Evolutionary conservation across 352 stramenopile genomes (phyloP).

Genomic region (Blastocystis hominis): DNA sequence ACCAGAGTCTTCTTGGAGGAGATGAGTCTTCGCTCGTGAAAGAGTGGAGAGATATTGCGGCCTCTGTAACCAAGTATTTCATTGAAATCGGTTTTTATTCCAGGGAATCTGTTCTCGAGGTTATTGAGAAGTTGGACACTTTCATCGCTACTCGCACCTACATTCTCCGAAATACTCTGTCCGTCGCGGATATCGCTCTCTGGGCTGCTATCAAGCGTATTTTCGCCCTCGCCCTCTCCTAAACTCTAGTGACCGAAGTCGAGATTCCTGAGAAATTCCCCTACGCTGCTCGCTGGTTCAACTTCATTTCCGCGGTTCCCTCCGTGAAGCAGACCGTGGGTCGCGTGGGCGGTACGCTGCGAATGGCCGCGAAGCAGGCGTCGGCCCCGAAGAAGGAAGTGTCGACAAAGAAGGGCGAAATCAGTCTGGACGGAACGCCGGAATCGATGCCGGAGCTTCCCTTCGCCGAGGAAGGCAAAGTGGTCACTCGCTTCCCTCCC

Average conservation of each 20-base stretch:
- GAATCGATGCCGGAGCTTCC: conserved; percentile 72
- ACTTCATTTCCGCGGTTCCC: conserved; percentile 63
- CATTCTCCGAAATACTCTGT: conserved; percentile 80
- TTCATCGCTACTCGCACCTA: conserved; percentile 80
- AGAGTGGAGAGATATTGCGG: conserved; percentile 34
- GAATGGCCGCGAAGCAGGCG: background rate
- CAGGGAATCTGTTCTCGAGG: conserved; percentile 54
- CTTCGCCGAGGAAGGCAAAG: conserved; percentile 82
- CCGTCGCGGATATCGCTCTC: conserved; percentile 85
- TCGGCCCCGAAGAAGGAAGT: conserved; percentile 39
- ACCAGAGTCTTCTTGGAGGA: conserved; percentile 44
- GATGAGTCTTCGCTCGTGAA: conserved; percentile 35
- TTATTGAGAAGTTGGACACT: conserved; percentile 70
- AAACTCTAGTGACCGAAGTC: background rate
- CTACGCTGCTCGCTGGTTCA: conserved; percentile 71
- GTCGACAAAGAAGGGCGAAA: conserved; percentile 66
- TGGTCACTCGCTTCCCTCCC: conserved; percentile 93
- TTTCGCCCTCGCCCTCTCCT: background rate
- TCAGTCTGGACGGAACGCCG: conserved; percentile 67
- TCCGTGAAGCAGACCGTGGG: conserved; percentile 50
- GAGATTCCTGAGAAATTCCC: conserved; percentile 62
- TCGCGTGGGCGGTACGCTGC: conserved; percentile 29
- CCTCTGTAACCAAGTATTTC: conserved; percentile 14
- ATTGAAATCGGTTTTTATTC: background rate
- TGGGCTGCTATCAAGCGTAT: conserved; percentile 68